phyloP scores from a whole-genome alignment of 495 filamentous ascomycete genomes.

The Echria macrotheca region DNA sequence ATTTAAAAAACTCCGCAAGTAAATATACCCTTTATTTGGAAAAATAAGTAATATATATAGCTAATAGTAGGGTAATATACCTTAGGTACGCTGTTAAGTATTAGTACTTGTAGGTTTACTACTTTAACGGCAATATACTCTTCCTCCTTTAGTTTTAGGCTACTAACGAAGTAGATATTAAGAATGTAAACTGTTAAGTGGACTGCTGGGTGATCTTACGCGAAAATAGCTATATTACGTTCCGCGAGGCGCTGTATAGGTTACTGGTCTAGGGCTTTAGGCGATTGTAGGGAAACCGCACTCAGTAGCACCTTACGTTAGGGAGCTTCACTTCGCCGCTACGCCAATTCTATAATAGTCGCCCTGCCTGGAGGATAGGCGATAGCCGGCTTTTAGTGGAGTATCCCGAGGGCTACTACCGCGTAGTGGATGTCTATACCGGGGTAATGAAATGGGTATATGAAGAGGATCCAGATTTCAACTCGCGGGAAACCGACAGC shows the following conservation, averaged over 20 bases:
- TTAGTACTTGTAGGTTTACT: constrained; percentile 12
- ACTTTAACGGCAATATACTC: constrained; percentile 13
- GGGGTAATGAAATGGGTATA: constrained; percentile 8
- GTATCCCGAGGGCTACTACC: constrained; percentile 5
- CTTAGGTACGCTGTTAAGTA: constrained; percentile 17
- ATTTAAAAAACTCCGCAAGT: constrained; percentile 18
- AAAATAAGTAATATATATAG: background rate
- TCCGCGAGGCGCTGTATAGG: constrained; percentile 17
- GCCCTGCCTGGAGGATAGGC: background rate
- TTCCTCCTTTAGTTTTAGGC: constrained; percentile 15
- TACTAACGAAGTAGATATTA: constrained; percentile 9
- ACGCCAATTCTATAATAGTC: constrained; percentile 5
- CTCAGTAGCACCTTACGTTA: background rate
- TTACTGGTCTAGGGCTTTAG: constrained; percentile 14
- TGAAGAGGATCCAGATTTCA: constrained; percentile 5
- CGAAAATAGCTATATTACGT: background rate
- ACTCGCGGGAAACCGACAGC: constrained; percentile 7
- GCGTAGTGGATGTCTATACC: constrained; percentile 5
- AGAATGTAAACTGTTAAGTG: constrained; percentile 4
- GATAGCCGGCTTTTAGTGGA: background rate
- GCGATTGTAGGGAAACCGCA: constrained; percentile 3
- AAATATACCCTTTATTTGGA: background rate
- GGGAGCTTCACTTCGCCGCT: background rate
- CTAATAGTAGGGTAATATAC: constrained; percentile 1
- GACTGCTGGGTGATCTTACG: constrained; percentile 17